Evolutionary conservation across 352 stramenopile species (phyloP).

Genomic region (Phytopythium oedochilum): DNA sequence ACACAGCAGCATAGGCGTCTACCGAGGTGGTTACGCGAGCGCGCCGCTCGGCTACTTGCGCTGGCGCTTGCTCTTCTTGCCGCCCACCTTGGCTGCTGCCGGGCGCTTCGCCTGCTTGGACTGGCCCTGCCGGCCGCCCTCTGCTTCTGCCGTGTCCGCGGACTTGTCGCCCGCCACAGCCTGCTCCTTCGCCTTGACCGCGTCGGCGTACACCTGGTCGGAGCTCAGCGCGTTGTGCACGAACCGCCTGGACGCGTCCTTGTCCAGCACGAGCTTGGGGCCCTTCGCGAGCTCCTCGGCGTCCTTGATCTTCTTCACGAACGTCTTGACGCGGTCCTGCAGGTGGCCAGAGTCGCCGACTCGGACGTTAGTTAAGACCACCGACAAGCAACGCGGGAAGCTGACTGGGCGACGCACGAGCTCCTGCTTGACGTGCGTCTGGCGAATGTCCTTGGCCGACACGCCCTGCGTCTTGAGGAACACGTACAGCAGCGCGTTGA

Average conservation of each 20-base stretch:
- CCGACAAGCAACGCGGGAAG: too few relatives aligned
- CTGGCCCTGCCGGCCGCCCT: slow-evolving; percentile 31
- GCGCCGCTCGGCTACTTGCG: slow-evolving; percentile 22
- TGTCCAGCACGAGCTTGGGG: slow-evolving; percentile 70
- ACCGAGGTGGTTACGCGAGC: not conserved
- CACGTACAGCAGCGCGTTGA: slow-evolving; percentile 86
- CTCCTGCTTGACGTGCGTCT: slow-evolving; percentile 89
- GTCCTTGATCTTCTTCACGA: slow-evolving; percentile 89
- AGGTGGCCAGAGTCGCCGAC: not conserved
- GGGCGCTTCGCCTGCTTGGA: slow-evolving; percentile 9
- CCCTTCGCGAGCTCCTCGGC: slow-evolving; percentile 79
- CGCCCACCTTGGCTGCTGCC: slow-evolving; percentile 4
- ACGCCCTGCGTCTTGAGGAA: slow-evolving; percentile 86
- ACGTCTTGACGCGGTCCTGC: slow-evolving; percentile 82
- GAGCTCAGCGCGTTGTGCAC: slow-evolving; percentile 82
- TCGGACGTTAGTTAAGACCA: too few relatives aligned
- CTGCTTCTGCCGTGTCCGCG: slow-evolving; percentile 17
- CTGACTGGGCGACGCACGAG: slow-evolving; percentile 25
- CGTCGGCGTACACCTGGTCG: slow-evolving; percentile 81
- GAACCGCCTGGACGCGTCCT: slow-evolving; percentile 74
- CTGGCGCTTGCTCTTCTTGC: slow-evolving; percentile 56
- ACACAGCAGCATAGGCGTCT: not conserved
- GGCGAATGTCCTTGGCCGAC: slow-evolving; percentile 82
- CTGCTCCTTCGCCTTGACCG: slow-evolving; percentile 43
- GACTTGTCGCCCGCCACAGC: not conserved